phyloP scores from a whole-genome alignment of 495 filamentous ascomycete species.

The Lepraria neglecta region DNA sequence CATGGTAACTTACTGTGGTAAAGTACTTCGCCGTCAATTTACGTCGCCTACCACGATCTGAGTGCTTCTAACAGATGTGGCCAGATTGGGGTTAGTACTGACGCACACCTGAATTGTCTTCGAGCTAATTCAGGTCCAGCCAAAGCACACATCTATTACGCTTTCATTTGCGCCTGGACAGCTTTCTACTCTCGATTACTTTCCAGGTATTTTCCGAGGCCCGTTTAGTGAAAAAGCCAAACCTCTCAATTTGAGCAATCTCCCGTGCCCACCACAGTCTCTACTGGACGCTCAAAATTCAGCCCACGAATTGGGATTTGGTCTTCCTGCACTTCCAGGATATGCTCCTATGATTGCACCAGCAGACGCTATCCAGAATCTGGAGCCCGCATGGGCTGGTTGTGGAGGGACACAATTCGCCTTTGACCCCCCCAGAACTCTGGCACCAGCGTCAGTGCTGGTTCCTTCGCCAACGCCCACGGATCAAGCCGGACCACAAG shows the following conservation, averaged over 20 bases:
- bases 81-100: slow-evolving; percentile 7
- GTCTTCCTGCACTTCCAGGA: neutral
- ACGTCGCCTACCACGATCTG: slow-evolving; percentile 23
- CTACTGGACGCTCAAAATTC: slow-evolving; percentile 6
- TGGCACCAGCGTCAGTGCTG: neutral
- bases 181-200: slow-evolving; percentile 16
- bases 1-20: neutral
- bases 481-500: neutral
- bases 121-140: neutral
- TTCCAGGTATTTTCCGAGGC: neutral
- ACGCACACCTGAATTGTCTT: neutral
- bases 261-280: slow-evolving; percentile 17
- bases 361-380: slow-evolving; percentile 1
- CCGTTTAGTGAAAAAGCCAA: neutral
- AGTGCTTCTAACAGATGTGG: slow-evolving; percentile 15
- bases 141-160: slow-evolving; percentile 1
- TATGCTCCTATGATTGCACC: slow-evolving; percentile 13
- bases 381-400: slow-evolving; percentile 15
- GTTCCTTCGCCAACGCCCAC: slow-evolving; percentile 9
- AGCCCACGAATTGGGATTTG: neutral
- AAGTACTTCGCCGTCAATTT: slow-evolving; percentile 16
- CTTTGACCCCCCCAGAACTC: slow-evolving; percentile 13
- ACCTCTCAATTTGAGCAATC: slow-evolving; percentile 12
- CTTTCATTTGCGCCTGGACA: slow-evolving; percentile 19
- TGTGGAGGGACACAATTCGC: slow-evolving; percentile 3